phyloP scores from a whole-genome alignment of 495 filamentous ascomycete species.

The Antarctomyces pellizariae region DNA sequence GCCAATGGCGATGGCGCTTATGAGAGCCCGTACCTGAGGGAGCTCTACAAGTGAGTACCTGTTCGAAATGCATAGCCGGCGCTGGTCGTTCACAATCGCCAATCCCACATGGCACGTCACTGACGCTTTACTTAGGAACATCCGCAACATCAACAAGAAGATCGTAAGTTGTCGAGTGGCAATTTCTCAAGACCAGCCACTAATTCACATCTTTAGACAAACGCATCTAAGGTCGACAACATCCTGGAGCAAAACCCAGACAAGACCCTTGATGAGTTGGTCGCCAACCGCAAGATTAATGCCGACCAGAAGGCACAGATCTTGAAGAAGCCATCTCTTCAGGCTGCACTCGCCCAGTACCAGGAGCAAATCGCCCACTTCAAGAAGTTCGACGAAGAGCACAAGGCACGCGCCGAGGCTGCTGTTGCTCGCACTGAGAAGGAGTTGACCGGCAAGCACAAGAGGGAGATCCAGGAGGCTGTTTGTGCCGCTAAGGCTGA shows the following conservation, averaged over 20 bases:
- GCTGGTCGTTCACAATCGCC: not conserved
- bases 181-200: not conserved
- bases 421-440: conserved; percentile 57
- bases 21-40: conserved; percentile 58
- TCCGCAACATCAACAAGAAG: conserved; percentile 75
- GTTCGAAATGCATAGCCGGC: not conserved
- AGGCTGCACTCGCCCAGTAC: conserved; percentile 44
- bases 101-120: not conserved
- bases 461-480: conserved; percentile 39
- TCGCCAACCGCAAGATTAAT: conserved; percentile 69
- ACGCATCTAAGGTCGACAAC: conserved; percentile 52
- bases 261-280: conserved; percentile 64
- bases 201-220: conserved; percentile 26
- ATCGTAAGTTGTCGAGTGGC: conserved; percentile 31
- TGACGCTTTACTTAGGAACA: conserved; percentile 28
- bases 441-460: conserved; percentile 42
- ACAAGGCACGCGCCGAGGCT: conserved; percentile 36
- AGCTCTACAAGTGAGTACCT: conserved; percentile 55
- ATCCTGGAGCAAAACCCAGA: conserved; percentile 55
- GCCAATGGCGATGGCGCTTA: conserved; percentile 28
- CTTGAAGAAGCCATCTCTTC: conserved; percentile 71
- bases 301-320: conserved; percentile 73
- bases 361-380: conserved; percentile 69
- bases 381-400: conserved; percentile 61
- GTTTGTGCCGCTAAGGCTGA: conserved; percentile 33